phyloP scores from a whole-genome alignment of 345 rosid species.

The Murraya paniculata region DNA sequence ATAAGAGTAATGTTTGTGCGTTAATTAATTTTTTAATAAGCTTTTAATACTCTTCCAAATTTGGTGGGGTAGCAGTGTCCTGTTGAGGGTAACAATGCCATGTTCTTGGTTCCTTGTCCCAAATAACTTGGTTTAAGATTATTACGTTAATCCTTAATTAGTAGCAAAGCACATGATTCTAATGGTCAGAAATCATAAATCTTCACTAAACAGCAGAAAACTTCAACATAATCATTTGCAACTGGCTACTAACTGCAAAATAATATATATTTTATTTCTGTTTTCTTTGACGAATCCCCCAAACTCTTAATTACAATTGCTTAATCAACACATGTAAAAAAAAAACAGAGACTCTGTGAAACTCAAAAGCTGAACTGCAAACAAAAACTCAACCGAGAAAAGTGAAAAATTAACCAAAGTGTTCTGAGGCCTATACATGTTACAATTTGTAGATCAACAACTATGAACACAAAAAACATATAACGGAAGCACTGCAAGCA shows the following conservation, averaged over 20 bases:
- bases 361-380: background rate
- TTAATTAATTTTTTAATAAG: background rate
- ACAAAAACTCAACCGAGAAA: conserved; percentile 13
- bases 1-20: background rate
- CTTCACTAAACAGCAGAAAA: conserved; percentile 1
- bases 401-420: background rate
- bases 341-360: background rate
- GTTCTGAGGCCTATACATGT: background rate
- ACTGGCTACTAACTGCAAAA: background rate
- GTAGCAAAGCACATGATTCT: conserved; percentile 14
- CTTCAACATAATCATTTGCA: conserved; percentile 5
- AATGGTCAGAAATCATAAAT: background rate
- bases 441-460: background rate
- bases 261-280: background rate
- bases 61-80: background rate
- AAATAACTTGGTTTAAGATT: background rate
- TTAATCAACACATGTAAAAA: background rate
- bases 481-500: conserved; percentile 33
- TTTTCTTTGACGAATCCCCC: conserved; percentile 10
- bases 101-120: conserved; percentile 10
- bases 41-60: background rate
- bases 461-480: conserved; percentile 15
- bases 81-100: background rate
- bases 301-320: conserved; percentile 23
- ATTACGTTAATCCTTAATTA: conserved; percentile 3